These are phyloP conservation scores for Somion occarium DNA, from an alignment of 1,284 basidiomycete species.

Conservation along the genomic window DNA sequence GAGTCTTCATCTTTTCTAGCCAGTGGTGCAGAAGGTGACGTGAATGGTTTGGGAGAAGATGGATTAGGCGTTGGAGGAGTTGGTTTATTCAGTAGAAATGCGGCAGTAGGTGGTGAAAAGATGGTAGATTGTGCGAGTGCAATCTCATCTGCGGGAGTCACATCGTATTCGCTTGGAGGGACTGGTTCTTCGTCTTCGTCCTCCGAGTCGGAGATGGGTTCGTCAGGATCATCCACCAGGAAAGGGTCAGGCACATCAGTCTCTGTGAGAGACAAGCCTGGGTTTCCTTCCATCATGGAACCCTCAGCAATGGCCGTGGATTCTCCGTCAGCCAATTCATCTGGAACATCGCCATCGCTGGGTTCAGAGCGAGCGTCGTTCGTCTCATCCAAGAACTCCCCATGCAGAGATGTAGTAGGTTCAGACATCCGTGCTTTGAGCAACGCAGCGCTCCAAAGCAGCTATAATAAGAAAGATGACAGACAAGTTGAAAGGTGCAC, in stretches of 20 bases:
- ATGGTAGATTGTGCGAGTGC: conserved; percentile 19
- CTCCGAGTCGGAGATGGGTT: conserved; percentile 11
- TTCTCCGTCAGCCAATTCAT: no score
- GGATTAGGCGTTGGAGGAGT: conserved; percentile 35
- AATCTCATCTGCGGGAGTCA: conserved; percentile 20
- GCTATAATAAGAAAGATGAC: no score
- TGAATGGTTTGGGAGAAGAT: conserved; percentile 7
- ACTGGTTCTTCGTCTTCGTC: conserved; percentile 14
- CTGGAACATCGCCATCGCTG: no score
- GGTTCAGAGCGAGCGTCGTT: no score
- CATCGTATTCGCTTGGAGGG: conserved; percentile 8
- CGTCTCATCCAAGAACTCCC: no score
- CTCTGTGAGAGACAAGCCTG: no score
- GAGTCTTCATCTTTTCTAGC: conserved; percentile 7
- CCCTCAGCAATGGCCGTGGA: no score
- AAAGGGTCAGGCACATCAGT: conserved; percentile 54
- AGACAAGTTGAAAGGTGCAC: no score
- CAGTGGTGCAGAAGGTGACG: conserved; percentile 9
- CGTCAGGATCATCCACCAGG: conserved; percentile 41
- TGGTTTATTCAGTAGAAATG: conserved; percentile 23
- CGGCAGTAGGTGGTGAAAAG: conserved; percentile 15
- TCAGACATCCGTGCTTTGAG: no score
- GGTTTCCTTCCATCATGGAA: no score
- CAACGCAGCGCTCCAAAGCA: no score
- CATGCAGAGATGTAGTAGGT: no score